Conservation (phyloP, 108 stramenopile species). For the Chaetoceros muelleri region DNA sequence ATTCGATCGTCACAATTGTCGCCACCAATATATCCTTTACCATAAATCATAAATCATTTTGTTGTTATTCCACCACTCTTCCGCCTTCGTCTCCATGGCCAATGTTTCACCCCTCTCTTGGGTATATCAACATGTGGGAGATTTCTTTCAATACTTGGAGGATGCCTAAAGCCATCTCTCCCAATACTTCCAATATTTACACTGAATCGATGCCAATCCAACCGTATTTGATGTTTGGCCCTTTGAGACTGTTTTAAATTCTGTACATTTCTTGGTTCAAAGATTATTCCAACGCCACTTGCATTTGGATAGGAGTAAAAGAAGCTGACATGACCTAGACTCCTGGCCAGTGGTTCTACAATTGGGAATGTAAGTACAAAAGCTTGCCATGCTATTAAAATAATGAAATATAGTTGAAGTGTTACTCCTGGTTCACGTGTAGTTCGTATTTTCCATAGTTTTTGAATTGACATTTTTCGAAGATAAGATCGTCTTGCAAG, state of each 20-base stretch:
- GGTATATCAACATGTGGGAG: conserved; percentile 37
- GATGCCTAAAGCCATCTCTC: conserved; percentile 38
- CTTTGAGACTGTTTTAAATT: conserved; percentile 14
- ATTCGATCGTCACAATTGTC: no score
- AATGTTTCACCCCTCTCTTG: conserved; percentile 27
- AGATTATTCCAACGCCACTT: conserved; percentile 26
- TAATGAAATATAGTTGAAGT: conserved; percentile 11
- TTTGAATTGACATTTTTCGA: conserved; percentile 20
- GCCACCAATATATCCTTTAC: no score
- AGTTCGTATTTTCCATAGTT: conserved; percentile 22
- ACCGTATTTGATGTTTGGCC: conserved; percentile 22
- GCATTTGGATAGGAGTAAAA: conserved; percentile 46
- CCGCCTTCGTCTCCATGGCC: conserved; percentile 34
- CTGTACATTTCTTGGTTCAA: conserved; percentile 30
- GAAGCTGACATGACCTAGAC: conserved; percentile 19
- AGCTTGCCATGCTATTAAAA: conserved; percentile 28
- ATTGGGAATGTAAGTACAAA: conserved; percentile 28
- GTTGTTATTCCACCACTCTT: neutral
- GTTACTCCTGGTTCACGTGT: conserved; percentile 23
- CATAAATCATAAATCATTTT: no score
- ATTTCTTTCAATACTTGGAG: conserved; percentile 25
- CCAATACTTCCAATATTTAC: conserved; percentile 27
- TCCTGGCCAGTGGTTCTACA: conserved; percentile 14
- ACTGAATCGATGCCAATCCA: conserved; percentile 40
- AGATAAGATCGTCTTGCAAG: conserved; percentile 28